Evolutionary conservation across 305 asterid species (phyloP), one percentile per base, ranked within the genome.

Genomic region (Solanum hybrid): DNA sequence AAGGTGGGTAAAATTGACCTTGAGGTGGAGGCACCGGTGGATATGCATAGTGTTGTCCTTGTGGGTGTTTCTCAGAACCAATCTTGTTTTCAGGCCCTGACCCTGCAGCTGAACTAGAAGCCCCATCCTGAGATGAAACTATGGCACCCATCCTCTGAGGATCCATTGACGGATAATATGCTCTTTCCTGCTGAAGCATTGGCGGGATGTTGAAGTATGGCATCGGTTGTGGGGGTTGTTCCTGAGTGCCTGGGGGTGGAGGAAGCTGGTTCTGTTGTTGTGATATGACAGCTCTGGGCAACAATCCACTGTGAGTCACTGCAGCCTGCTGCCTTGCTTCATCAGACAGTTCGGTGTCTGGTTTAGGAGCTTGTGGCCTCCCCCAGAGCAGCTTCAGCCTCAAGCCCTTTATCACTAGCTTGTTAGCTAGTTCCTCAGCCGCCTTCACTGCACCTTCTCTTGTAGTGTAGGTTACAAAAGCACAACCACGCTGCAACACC

Each of bases 361-460:
- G 94, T 85, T 90, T 94, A 7, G 94, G 96, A 56, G 92, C 96
- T 90, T 95, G 98, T 31, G 98, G 99, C 78, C 94, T 91, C 88
- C 99, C 98, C 98, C 99, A 97, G 79, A 97, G 96, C n/a, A 97
- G 94, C 90, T 97, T 97, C 93, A 97, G 90, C 91, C 99, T 92
- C 90, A 95, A 90, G 84, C 99, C 99, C 89, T 97, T 97, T 78
- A 97, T 89, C 29, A 97, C 99, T 36, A 97, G 93, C 89, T 93
- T 97, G 94, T 97, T 96, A 29, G 94, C 91, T 45, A 97, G 98
- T 84, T 96, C 99, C 92, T 97, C 99, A 14, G 99, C 99, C 19
- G 99, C 99, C 90, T 93, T 96, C 94, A 96, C 98, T 4, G 99
- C 98, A 35, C 98, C 99, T 93, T 97, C 99, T 91, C 99, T 92